A percentile compares a stretch with the other conserved stretches of the same genome.
These are phyloP conservation scores for Phytophthora agathidicida DNA, from an alignment of 352 stramenopile genomes.

Conservation along the genomic window DNA sequence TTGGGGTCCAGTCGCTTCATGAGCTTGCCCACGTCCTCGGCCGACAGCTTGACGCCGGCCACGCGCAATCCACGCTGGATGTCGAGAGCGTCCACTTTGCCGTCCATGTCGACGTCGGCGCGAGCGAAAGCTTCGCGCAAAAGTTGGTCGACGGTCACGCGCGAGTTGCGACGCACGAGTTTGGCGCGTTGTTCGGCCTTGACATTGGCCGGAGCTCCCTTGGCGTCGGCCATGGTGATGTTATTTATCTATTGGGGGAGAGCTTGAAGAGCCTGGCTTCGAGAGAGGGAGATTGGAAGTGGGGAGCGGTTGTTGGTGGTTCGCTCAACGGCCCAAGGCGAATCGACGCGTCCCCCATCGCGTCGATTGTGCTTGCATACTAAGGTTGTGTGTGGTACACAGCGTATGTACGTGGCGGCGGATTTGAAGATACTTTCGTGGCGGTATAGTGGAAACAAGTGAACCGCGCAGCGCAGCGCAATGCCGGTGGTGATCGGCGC, in stretches of 20 bases:
- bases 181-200: slow-evolving; percentile 30
- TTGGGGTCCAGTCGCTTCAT: slow-evolving; percentile 74
- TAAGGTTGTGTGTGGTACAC: slow-evolving; percentile 10
- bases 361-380: slow-evolving; percentile 29
- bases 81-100: slow-evolving; percentile 72
- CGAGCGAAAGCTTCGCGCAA: slow-evolving; percentile 78
- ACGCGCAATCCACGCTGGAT: slow-evolving; percentile 73
- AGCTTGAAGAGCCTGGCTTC: slow-evolving; percentile 8
- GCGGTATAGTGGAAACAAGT: background rate
- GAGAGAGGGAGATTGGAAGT: slow-evolving; percentile 24
- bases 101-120: slow-evolving; percentile 73
- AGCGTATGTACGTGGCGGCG: background rate
- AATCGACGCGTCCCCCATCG: slow-evolving; percentile 17
- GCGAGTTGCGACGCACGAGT: slow-evolving; percentile 81
- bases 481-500: slow-evolving; percentile 23
- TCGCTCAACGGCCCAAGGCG: slow-evolving; percentile 18
- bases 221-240: slow-evolving; percentile 21
- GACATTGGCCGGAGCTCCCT: background rate
- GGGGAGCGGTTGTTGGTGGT: slow-evolving; percentile 16
- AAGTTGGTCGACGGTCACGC: slow-evolving; percentile 77
- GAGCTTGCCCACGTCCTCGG: slow-evolving; percentile 59
- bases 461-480: background rate
- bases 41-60: slow-evolving; percentile 65
- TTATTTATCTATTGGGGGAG: background rate
- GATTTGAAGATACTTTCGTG: slow-evolving; percentile 9